Evolutionary conservation across 2,329 filamentous ascomycete genomes (phyloP), one percentile per base, ranked within the genome.

Genomic region (Scolecobasidium constrictum): DNA sequence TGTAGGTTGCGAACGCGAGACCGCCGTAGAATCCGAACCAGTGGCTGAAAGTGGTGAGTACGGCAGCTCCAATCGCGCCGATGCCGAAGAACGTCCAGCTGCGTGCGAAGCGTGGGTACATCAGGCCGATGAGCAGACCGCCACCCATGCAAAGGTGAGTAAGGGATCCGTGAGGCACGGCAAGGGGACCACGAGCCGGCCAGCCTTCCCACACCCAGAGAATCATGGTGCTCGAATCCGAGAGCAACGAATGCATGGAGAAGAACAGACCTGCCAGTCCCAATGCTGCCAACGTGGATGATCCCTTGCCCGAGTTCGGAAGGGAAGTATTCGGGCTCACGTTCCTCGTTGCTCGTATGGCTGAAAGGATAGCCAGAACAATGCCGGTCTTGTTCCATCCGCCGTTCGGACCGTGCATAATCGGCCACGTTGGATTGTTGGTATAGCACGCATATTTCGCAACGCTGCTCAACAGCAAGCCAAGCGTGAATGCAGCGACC

Each of bases 171-270:
- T 96, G 87, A n/a, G 87, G 86, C 38, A 81, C 86, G 47, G 87
- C 78, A 39, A 92, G 77, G 2, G 92, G 92, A 5, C 92, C 92
- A 39, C 83, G 78, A 33, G 96, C 77, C 12, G 92, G 92, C 54
- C 84, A 98, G 5, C 92, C 92, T 53, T 95, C 87, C 92, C 92
- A 98, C 3, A 86, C 86, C 92, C 92, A 98, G 13, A 88, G 73
- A 45, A 96, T 95, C 87, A 98, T 96, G 42, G 92, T 98, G 67
- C 92, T 96, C 0, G 88, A 94, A 59, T 98, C 92, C 0, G 92
- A 95, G 9, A 98, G 73, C 7, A 98, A 70, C 1, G 88, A 95
- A 59, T 96, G 92, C 56, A 96, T 72, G 4, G 76, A 85, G 55
- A 98, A 98, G 56, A 95, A 73, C 5, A 95, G 63, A 21, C 87